These are phyloP conservation scores for Solanum bulbocastanum DNA, from an alignment of 257 asterid species.

Conservation along the genomic window DNA sequence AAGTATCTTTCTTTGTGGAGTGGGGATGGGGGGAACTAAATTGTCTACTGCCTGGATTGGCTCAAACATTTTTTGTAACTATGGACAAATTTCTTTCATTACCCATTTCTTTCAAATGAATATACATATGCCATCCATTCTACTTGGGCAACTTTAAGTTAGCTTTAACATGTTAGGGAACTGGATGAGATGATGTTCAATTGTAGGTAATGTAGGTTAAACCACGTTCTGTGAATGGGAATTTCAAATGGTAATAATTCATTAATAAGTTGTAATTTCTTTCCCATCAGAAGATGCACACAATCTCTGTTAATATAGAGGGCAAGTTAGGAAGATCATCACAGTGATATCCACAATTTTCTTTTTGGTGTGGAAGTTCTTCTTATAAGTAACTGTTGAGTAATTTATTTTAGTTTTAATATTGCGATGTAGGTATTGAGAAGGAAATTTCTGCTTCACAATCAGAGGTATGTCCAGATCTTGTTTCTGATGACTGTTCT, in stretches of 20 bases:
- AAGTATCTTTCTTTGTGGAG: not conserved
- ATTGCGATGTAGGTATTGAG: conserved; percentile 51
- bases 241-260: not conserved
- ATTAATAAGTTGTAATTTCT: not conserved
- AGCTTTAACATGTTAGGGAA: not conserved
- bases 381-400: not conserved
- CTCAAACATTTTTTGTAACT: not conserved
- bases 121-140: not conserved
- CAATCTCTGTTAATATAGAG: not conserved
- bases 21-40: not conserved
- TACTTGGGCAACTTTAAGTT: not conserved
- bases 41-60: not conserved
- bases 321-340: not conserved
- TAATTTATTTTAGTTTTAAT: not conserved
- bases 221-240: not conserved
- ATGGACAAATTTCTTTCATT: not conserved
- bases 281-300: not conserved
- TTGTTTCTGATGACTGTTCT: not conserved
- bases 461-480: conserved; percentile 42
- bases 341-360: not conserved
- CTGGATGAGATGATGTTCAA: not conserved
- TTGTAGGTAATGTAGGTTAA: not conserved
- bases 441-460: conserved; percentile 64
- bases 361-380: not conserved
- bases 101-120: not conserved